These are phyloP conservation scores for Kalanchoe fedtschenkoi DNA, from an alignment of 164 flowering plant species.

Conservation along the genomic window DNA sequence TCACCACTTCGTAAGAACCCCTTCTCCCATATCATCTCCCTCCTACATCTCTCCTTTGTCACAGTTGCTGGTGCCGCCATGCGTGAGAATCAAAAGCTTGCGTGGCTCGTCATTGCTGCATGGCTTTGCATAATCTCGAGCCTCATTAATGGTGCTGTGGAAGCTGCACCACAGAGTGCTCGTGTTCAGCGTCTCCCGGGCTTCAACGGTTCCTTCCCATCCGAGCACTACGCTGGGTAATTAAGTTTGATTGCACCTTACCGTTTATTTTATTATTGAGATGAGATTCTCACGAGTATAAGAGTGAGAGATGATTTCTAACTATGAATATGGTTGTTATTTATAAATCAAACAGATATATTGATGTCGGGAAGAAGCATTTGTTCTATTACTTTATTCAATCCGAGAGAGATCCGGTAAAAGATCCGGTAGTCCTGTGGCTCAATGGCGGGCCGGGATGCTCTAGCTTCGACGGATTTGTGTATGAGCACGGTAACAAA, in stretches of 20 bases:
- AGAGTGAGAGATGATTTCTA: background rate
- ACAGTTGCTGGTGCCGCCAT: background rate
- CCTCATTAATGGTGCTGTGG: background rate
- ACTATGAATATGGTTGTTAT: background rate
- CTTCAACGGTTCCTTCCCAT: constrained; percentile 24
- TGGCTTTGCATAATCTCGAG: constrained; percentile 8
- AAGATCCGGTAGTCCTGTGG: constrained; percentile 34
- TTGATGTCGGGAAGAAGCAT: constrained; percentile 17
- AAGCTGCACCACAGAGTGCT: constrained; percentile 18
- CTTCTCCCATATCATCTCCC: too few relatives aligned
- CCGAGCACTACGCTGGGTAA: constrained; percentile 30
- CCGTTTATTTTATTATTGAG: background rate
- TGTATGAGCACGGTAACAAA: constrained; percentile 27
- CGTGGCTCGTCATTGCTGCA: background rate
- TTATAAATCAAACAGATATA: constrained; percentile 15
- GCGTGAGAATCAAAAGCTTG: background rate
- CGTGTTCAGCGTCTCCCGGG: constrained; percentile 25
- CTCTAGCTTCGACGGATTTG: constrained; percentile 35
- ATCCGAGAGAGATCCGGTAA: constrained; percentile 23
- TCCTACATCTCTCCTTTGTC: too few relatives aligned
- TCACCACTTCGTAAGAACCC: too few relatives aligned
- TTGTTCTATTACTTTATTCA: constrained; percentile 26
- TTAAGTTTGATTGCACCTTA: background rate
- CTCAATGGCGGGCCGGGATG: constrained; percentile 38
- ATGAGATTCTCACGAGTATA: too few relatives aligned